Evolutionary conservation across 192 early-diverging fungal species (phyloP).

Genomic region (Coemansia biformis): DNA sequence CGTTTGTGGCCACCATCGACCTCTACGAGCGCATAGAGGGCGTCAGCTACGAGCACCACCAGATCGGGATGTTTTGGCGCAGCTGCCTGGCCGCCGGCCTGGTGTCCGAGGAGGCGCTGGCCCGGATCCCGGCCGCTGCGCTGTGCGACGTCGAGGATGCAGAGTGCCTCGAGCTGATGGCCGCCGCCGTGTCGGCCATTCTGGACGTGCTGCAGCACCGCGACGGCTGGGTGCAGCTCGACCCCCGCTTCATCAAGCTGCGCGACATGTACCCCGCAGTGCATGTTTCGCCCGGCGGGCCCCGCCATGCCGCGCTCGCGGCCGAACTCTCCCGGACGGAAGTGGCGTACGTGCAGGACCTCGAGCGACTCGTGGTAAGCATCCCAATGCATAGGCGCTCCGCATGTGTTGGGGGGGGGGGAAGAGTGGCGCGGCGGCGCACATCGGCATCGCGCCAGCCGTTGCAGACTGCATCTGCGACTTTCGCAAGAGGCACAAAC

Average conservation of each 20-base stretch:
- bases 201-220: conserved; percentile 32
- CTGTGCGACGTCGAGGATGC: conserved; percentile 4
- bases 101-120: conserved; percentile 4
- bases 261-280: conserved; percentile 34
- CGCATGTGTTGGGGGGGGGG: no score
- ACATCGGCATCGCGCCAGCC: no score
- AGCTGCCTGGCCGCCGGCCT: conserved; percentile 37
- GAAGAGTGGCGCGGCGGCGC: no score
- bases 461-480: no score
- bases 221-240: conserved; percentile 12
- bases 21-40: conserved; percentile 19
- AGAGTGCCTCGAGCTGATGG: conserved; percentile 23
- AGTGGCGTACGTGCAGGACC: conserved; percentile 46
- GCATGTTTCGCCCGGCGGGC: conserved; percentile 7
- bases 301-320: conserved; percentile 22
- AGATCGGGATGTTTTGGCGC: conserved; percentile 37
- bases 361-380: conserved; percentile 38
- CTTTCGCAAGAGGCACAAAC: no score
- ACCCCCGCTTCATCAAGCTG: conserved; percentile 31
- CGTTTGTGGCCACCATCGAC: conserved; percentile 46
- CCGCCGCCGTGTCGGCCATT: conserved; percentile 19
- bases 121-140: neutral
- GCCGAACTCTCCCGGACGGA: conserved; percentile 45
- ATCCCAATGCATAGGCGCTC: no score
- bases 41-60: conserved; percentile 20